These are phyloP conservation scores for Tremella fuciformis DNA, from an alignment of 768 basidiomycete species.

Conservation along the genomic window DNA sequence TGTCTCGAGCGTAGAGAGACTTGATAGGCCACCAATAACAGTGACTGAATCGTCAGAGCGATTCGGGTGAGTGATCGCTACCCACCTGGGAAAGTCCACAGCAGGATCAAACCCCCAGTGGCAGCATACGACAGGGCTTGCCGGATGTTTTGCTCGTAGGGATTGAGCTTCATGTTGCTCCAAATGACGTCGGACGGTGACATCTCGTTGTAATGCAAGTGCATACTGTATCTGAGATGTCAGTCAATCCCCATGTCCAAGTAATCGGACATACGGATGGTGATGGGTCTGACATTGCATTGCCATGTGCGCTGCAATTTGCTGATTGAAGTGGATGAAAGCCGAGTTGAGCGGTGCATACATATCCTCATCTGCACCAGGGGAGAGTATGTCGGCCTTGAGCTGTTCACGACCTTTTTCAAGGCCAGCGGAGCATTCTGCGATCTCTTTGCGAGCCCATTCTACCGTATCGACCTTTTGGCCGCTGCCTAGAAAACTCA, in stretches of 20 bases:
- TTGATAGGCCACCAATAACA: constrained; percentile 82
- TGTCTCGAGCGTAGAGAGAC: constrained; percentile 66
- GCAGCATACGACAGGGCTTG: constrained; percentile 65
- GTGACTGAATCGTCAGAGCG: constrained; percentile 56
- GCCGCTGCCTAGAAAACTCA: constrained; percentile 60
- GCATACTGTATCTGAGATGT: constrained; percentile 59
- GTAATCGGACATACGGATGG: constrained; percentile 56
- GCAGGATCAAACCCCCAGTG: constrained; percentile 75
- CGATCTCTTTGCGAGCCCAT: constrained; percentile 77
- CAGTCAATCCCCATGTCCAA: neutral
- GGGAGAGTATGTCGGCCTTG: constrained; percentile 35
- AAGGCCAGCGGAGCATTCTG: constrained; percentile 56
- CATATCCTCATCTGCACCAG: constrained; percentile 41
- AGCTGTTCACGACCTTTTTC: constrained; percentile 47
- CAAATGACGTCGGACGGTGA: constrained; percentile 87
- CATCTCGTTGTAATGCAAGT: constrained; percentile 71
- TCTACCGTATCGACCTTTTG: constrained; percentile 90
- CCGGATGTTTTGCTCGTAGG: constrained; percentile 76
- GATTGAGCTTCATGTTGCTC: constrained; percentile 82
- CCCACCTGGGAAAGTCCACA: constrained; percentile 81
- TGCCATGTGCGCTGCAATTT: constrained; percentile 89
- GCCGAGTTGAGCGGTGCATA: constrained; percentile 52
- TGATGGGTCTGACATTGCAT: constrained; percentile 72
- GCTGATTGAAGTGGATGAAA: constrained; percentile 86
- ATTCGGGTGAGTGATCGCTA: constrained; percentile 8